Evolutionary conservation across 163 green algal species (phyloP).

Genomic region (Prototheca stagnorum): DNA sequence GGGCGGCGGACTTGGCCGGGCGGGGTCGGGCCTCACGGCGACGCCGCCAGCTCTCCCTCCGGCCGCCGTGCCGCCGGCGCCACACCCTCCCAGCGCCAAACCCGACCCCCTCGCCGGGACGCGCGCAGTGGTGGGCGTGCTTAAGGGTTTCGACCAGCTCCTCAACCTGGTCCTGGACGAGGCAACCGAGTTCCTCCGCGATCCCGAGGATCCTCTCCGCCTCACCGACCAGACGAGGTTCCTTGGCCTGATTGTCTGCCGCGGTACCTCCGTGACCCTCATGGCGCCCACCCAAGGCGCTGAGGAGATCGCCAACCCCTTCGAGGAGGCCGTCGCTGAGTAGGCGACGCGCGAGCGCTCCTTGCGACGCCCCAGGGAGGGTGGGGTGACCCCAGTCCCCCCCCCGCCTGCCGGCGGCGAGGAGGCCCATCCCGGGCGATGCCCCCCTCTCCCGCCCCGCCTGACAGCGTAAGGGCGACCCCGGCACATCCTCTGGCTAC

Average conservation of each 20-base stretch:
- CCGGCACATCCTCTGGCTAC: no score
- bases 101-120: no score
- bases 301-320: slow-evolving; percentile 87
- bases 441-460: no score
- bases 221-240: slow-evolving; percentile 66
- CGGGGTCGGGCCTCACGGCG: neutral
- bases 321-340: no score
- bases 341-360: no score
- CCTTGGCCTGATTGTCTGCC: slow-evolving; percentile 77
- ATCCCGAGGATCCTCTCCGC: slow-evolving; percentile 72
- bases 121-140: slow-evolving; percentile 74
- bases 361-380: no score
- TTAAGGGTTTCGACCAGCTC: slow-evolving; percentile 97
- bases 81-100: neutral
- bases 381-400: no score
- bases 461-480: no score
- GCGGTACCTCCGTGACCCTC: slow-evolving; percentile 84
- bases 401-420: no score
- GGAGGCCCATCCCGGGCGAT: no score
- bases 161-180: slow-evolving; percentile 96
- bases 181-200: slow-evolving; percentile 67
- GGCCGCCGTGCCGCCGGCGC: neutral
- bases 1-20: neutral
- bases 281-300: slow-evolving; percentile 67
- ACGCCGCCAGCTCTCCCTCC: neutral